These are phyloP conservation scores for Stephanodiscus triporus DNA, from an alignment of 108 stramenopile species.

Conservation along the genomic window DNA sequence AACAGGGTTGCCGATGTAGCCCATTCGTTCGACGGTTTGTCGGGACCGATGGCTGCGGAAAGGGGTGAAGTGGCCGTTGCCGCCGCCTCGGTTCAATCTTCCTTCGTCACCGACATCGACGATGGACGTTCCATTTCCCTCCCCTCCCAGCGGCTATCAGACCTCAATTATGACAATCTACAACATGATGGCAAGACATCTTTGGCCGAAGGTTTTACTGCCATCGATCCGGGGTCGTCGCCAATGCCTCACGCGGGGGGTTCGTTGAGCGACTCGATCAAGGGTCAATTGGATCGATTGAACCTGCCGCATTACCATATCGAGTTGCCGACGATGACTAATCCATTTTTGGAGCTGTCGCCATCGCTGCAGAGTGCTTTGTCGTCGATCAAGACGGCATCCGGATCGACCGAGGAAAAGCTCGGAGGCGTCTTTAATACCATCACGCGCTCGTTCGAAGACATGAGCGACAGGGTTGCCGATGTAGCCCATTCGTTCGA, in stretches of 20 bases:
- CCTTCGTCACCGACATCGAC: background rate
- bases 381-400: background rate
- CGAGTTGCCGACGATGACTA: constrained; percentile 1
- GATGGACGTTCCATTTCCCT: background rate
- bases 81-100: background rate
- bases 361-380: background rate
- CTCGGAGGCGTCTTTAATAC: background rate
- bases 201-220: background rate
- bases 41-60: constrained; percentile 7
- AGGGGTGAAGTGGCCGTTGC: background rate
- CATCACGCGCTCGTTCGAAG: background rate
- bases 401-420: background rate
- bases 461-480: background rate
- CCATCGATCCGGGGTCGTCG: background rate
- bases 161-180: background rate
- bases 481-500: constrained; percentile 4
- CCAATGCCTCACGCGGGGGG: constrained; percentile 1
- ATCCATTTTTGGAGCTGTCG: background rate
- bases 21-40: background rate
- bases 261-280: background rate
- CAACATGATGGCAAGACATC: background rate
- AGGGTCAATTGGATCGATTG: constrained; percentile 3
- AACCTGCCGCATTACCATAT: background rate
- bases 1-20: background rate
- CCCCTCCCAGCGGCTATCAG: background rate